phyloP scores from a whole-genome alignment of 169 alveolate species.

The Eimeria tenella region DNA sequence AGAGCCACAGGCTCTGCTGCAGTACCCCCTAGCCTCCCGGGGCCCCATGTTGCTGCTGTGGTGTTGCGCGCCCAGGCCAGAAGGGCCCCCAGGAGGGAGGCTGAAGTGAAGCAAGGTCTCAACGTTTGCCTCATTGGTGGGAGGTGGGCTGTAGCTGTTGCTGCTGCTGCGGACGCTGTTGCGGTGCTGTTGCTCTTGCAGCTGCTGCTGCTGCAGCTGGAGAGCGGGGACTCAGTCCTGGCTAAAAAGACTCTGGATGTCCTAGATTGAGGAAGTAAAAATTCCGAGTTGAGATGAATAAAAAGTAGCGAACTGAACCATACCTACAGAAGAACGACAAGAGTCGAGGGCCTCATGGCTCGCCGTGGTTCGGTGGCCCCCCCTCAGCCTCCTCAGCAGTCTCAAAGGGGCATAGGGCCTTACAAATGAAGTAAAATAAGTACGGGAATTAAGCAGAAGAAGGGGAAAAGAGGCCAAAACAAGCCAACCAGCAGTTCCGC shows the following conservation, averaged over 20 bases:
- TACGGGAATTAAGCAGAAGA: not conserved
- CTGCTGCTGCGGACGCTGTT: slow-evolving; percentile 8
- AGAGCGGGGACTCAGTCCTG: not conserved
- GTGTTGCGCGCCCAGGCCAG: not conserved
- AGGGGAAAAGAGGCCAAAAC: not conserved
- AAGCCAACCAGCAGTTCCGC: not conserved
- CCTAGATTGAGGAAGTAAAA: too few relatives aligned
- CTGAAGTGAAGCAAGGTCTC: not conserved
- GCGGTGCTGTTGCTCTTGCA: not conserved
- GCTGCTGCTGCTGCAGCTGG: slow-evolving; percentile 35
- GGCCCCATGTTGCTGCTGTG: not conserved
- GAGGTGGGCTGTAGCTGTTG: not conserved
- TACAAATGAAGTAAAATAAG: not conserved
- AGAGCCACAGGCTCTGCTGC: not conserved
- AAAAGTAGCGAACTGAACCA: too few relatives aligned
- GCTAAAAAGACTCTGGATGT: too few relatives aligned
- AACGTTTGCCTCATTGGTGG: not conserved
- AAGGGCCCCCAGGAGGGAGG: slow-evolving; percentile 17
- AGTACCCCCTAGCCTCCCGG: not conserved
- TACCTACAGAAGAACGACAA: too few relatives aligned
- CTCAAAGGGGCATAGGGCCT: too few relatives aligned
- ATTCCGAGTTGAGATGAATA: too few relatives aligned
- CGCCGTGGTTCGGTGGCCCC: too few relatives aligned
- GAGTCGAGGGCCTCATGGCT: not conserved
- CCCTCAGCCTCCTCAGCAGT: too few relatives aligned